Conservation (phyloP, 495 filamentous ascomycete genomes). For the Apodospora peruviana region DNA sequence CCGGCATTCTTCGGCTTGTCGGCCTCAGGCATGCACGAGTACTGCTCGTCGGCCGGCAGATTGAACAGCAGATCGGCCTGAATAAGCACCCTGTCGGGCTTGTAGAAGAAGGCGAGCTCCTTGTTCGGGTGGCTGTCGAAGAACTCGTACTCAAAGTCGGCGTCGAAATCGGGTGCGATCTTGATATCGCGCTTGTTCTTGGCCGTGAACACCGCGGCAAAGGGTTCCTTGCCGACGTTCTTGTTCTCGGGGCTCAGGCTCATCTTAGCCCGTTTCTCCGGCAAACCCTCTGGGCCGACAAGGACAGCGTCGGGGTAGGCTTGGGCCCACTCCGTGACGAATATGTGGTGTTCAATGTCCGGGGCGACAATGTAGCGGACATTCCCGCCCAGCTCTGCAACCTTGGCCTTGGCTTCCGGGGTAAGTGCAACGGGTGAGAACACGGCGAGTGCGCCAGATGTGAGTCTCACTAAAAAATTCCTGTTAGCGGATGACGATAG, state of each 20-base stretch:
- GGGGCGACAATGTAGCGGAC: slow-evolving; percentile 80
- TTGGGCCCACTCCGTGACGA: slow-evolving; percentile 73
- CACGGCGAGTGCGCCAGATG: slow-evolving; percentile 71
- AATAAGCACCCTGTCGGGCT: slow-evolving; percentile 76
- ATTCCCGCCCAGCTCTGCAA: slow-evolving; percentile 60
- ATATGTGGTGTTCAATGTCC: slow-evolving; percentile 92
- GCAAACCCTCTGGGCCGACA: slow-evolving; percentile 78
- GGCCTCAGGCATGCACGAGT: slow-evolving; percentile 52
- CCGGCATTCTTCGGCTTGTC: slow-evolving; percentile 49
- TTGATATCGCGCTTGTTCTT: slow-evolving; percentile 34
- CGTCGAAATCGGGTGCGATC: slow-evolving; percentile 73
- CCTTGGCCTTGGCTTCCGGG: slow-evolving; percentile 61
- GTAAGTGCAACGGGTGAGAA: slow-evolving; percentile 89
- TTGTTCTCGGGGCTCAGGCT: slow-evolving; percentile 30
- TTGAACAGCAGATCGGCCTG: slow-evolving; percentile 92
- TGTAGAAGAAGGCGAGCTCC: slow-evolving; percentile 82
- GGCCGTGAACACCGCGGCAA: slow-evolving; percentile 59
- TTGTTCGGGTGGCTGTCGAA: slow-evolving; percentile 74
- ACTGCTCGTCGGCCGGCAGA: slow-evolving; percentile 82
- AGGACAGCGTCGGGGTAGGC: slow-evolving; percentile 74
- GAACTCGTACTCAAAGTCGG: slow-evolving; percentile 82
- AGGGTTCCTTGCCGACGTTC: slow-evolving; percentile 63
- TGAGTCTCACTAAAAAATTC: slow-evolving; percentile 65
- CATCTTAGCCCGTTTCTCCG: slow-evolving; percentile 69
- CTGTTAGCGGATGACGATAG: slow-evolving; percentile 10